Percentiles rank a stretch among this genome's conserved stretches.
These are phyloP conservation scores for Ustanciosporium gigantosporum DNA, from an alignment of 1,284 basidiomycete genomes.

Conservation along the genomic window DNA sequence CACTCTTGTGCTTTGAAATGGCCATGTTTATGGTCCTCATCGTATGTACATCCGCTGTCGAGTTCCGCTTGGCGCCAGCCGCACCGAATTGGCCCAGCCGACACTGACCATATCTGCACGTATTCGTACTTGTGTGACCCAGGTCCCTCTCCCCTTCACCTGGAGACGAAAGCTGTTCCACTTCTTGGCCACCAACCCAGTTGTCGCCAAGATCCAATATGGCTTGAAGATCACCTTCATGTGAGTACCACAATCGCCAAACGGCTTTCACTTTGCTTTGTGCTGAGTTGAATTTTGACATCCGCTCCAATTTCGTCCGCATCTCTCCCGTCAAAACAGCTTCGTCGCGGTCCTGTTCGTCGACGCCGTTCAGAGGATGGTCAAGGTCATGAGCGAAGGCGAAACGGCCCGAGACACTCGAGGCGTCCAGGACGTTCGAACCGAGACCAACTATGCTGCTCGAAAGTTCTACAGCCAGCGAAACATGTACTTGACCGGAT, in stretches of 20 bases:
- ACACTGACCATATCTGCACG: background rate
- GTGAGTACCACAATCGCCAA: conserved; percentile 64
- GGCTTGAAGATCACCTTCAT: conserved; percentile 92
- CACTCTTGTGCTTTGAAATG: conserved; percentile 58
- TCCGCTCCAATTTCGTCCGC: too few species aligned
- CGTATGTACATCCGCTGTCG: too few species aligned
- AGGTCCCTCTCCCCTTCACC: conserved; percentile 73
- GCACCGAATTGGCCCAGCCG: background rate
- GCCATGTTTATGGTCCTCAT: conserved; percentile 58
- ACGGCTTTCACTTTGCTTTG: background rate
- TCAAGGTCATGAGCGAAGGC: conserved; percentile 76
- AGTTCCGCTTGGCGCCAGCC: background rate
- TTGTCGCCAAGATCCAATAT: conserved; percentile 65
- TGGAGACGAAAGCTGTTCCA: conserved; percentile 73
- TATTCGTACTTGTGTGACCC: too few species aligned
- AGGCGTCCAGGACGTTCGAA: conserved; percentile 70
- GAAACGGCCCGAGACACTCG: conserved; percentile 72
- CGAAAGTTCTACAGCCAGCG: conserved; percentile 77
- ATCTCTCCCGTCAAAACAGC: conserved; percentile 62
- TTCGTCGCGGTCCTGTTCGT: conserved; percentile 79
- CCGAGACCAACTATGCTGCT: conserved; percentile 82
- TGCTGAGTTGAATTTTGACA: too few species aligned
- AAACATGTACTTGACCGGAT: conserved; percentile 79
- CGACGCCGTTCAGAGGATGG: conserved; percentile 92
- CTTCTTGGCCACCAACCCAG: conserved; percentile 68